These are phyloP conservation scores for Akanthomyces lecanii DNA, from an alignment of 2,329 filamentous ascomycete species.

Conservation along the genomic window DNA sequence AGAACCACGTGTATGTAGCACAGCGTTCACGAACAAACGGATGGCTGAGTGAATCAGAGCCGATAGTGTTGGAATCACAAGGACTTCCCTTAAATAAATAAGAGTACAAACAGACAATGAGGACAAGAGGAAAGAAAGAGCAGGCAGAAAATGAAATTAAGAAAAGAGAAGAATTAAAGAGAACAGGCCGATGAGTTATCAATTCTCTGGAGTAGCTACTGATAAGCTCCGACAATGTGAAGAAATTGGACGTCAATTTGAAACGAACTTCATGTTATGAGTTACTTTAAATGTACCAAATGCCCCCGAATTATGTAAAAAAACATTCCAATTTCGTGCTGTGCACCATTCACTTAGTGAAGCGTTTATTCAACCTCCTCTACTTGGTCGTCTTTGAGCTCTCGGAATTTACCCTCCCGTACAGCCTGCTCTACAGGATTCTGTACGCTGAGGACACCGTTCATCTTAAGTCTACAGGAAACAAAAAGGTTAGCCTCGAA, in stretches of 20 bases:
- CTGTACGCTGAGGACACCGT: slow-evolving; percentile 70
- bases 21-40: background rate
- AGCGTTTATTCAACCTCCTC: slow-evolving; percentile 36
- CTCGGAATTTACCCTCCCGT: slow-evolving; percentile 66
- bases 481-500: background rate
- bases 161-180: no score
- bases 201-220: no score
- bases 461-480: slow-evolving; percentile 56
- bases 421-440: slow-evolving; percentile 72
- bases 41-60: background rate
- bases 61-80: no score
- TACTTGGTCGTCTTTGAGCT: slow-evolving; percentile 54
- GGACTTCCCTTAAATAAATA: no score
- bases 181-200: no score
- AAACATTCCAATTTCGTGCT: background rate
- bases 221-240: no score
- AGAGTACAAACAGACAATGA: no score
- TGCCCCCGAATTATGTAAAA: background rate
- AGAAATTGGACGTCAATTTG: background rate
- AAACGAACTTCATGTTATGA: background rate
- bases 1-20: no score
- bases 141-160: no score
- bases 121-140: no score
- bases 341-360: background rate
- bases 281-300: background rate